Evolutionary conservation across 257 asterid species (phyloP).

Genomic region (Jaltomata sinuosa): DNA sequence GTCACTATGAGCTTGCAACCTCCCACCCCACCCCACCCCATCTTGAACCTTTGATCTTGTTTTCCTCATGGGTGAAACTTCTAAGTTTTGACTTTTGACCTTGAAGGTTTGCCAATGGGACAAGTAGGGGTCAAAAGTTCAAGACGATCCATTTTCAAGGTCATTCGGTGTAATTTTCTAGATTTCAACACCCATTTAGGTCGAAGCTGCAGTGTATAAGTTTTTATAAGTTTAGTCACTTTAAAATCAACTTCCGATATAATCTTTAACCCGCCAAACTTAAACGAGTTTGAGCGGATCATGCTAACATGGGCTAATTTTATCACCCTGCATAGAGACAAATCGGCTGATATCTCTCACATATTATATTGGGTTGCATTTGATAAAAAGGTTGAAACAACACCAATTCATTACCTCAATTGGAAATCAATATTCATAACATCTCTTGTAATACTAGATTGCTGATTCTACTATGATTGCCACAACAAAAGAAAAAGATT

Average conservation of each 20-base stretch:
- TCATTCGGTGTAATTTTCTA: background rate
- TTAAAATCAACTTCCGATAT: background rate
- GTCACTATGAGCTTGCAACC: no score
- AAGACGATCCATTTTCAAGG: background rate
- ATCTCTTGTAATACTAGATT: background rate
- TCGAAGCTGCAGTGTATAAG: no score
- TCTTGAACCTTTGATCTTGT: background rate
- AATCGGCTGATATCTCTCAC: no score
- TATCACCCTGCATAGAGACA: no score
- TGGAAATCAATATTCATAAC: background rate
- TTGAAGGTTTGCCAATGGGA: background rate
- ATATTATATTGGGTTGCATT: background rate
- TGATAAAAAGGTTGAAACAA: background rate
- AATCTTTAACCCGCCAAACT: no score
- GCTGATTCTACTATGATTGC: background rate
- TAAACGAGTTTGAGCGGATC: no score
- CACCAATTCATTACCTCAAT: background rate
- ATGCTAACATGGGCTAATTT: no score
- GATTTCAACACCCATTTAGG: background rate
- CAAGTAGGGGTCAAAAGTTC: background rate
- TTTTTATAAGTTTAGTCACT: background rate
- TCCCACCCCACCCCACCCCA: no score
- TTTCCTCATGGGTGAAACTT: background rate
- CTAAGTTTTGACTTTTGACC: background rate
- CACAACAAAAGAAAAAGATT: background rate